Conservation (phyloP, 2,329 filamentous ascomycete species). For the Colletotrichum lentis region DNA sequence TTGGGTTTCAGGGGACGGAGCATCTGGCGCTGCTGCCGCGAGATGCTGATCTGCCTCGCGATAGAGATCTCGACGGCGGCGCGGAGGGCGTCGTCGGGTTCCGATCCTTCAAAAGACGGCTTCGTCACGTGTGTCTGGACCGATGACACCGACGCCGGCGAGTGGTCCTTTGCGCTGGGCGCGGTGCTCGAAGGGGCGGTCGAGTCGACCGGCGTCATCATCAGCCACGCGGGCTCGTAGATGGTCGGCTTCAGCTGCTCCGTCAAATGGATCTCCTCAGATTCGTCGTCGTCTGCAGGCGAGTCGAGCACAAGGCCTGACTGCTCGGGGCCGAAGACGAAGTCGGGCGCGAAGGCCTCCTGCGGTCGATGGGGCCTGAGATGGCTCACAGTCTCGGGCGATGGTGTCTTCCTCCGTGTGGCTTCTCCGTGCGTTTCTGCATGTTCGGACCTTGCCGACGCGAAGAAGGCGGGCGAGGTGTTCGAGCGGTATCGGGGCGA, state of each 20-base stretch:
- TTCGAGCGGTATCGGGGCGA: constrained; percentile 60
- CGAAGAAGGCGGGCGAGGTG: constrained; percentile 61
- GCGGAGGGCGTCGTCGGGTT: constrained; percentile 53
- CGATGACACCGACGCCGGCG: constrained; percentile 47
- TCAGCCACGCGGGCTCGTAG: constrained; percentile 58
- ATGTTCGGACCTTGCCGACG: constrained; percentile 51
- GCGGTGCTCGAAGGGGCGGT: constrained; percentile 41
- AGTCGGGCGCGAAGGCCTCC: constrained; percentile 25
- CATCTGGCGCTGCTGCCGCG: constrained; percentile 67
- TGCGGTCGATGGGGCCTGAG: background rate
- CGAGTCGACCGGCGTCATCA: constrained; percentile 51
- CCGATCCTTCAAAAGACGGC: constrained; percentile 49
- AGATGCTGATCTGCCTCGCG: constrained; percentile 72
- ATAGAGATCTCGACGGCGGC: constrained; percentile 72
- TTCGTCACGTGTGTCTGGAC: constrained; percentile 47
- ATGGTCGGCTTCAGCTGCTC: constrained; percentile 49
- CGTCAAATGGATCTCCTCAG: constrained; percentile 41
- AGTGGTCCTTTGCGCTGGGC: constrained; percentile 45
- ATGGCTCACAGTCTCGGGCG: background rate
- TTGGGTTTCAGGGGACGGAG: constrained; percentile 61
- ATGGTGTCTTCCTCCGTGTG: constrained; percentile 10
- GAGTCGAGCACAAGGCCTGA: constrained; percentile 54
- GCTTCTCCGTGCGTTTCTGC: constrained; percentile 11
- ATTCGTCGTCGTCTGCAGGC: constrained; percentile 45
- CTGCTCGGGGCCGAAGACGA: constrained; percentile 47